These are phyloP conservation scores for Backusella mclennaniae DNA, from an alignment of 192 early-diverging fungal species.

Conservation along the genomic window DNA sequence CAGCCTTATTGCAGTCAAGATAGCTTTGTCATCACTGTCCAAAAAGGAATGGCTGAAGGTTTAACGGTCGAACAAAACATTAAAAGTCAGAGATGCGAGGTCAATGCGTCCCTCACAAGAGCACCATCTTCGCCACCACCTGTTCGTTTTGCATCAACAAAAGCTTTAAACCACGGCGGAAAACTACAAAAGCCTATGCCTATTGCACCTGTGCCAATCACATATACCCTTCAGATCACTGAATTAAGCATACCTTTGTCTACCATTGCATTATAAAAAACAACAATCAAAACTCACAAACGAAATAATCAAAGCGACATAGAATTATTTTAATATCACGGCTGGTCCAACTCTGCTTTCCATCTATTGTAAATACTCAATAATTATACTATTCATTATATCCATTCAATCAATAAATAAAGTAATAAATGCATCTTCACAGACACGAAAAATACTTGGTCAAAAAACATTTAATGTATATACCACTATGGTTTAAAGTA, in stretches of 20 bases:
- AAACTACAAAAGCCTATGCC: not conserved
- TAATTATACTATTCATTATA: not conserved
- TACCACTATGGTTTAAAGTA: too few species aligned
- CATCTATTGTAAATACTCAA: not conserved
- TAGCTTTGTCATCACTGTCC: conserved; percentile 17
- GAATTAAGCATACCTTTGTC: conserved; percentile 26
- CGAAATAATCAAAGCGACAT: not conserved
- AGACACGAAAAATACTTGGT: not conserved
- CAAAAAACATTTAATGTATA: too few species aligned
- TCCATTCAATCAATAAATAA: not conserved
- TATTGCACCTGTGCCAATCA: conserved; percentile 13
- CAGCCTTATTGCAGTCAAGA: conserved; percentile 16
- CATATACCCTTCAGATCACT: conserved; percentile 34
- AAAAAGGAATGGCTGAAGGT: conserved; percentile 27
- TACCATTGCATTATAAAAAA: conserved; percentile 19
- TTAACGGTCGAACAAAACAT: conserved; percentile 15
- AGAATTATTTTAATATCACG: not conserved
- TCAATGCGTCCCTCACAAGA: conserved; percentile 25
- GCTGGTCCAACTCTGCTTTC: not conserved
- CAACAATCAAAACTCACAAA: not conserved
- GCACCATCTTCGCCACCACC: not conserved
- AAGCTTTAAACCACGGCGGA: not conserved
- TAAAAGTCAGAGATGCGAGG: conserved; percentile 16
- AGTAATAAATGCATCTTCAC: not conserved
- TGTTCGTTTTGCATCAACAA: not conserved